phyloP scores from a whole-genome alignment of 2,329 filamentous ascomycete genomes.

The Ceratocystis papillata region DNA sequence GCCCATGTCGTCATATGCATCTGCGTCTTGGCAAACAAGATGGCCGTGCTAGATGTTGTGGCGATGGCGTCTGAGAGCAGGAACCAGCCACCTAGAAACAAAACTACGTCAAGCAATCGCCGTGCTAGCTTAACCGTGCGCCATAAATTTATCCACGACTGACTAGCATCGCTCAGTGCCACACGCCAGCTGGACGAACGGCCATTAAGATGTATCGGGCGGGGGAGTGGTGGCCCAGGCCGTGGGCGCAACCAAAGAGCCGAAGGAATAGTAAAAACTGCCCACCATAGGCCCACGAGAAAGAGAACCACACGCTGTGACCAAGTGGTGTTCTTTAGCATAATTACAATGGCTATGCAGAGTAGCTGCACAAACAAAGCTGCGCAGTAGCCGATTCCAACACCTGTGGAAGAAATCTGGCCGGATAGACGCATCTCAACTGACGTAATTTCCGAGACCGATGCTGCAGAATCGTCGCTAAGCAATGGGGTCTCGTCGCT shows the following conservation, averaged over 20 bases:
- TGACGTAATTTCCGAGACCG: slow-evolving; percentile 18
- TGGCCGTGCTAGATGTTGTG: slow-evolving; percentile 86
- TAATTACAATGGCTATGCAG: slow-evolving; percentile 64
- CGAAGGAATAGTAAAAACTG: slow-evolving; percentile 77
- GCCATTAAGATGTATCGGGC: slow-evolving; percentile 28
- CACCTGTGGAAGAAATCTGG: slow-evolving; percentile 80
- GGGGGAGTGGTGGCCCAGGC: slow-evolving; percentile 69
- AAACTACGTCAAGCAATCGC: slow-evolving; percentile 58
- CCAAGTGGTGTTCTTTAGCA: slow-evolving; percentile 66
- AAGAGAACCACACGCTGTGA: slow-evolving; percentile 80
- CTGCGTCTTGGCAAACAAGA: slow-evolving; percentile 89
- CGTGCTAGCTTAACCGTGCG: slow-evolving; percentile 67
- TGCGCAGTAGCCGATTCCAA: slow-evolving; percentile 86
- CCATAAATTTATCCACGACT: slow-evolving; percentile 78
- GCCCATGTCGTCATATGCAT: slow-evolving; percentile 81
- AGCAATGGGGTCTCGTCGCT: slow-evolving; percentile 1
- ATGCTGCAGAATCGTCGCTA: neutral
- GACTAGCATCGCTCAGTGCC: slow-evolving; percentile 56
- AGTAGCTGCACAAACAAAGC: slow-evolving; percentile 74
- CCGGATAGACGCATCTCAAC: slow-evolving; percentile 71
- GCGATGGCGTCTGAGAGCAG: slow-evolving; percentile 88
- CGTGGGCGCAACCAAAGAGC: slow-evolving; percentile 78
- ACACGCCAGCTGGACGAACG: slow-evolving; percentile 27
- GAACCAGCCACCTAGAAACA: slow-evolving; percentile 87
- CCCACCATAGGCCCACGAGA: slow-evolving; percentile 85